Percentiles rank a stretch among this genome's conserved stretches.
Conservation (phyloP, 1,284 basidiomycete species). For the Ustilago nuda region DNA sequence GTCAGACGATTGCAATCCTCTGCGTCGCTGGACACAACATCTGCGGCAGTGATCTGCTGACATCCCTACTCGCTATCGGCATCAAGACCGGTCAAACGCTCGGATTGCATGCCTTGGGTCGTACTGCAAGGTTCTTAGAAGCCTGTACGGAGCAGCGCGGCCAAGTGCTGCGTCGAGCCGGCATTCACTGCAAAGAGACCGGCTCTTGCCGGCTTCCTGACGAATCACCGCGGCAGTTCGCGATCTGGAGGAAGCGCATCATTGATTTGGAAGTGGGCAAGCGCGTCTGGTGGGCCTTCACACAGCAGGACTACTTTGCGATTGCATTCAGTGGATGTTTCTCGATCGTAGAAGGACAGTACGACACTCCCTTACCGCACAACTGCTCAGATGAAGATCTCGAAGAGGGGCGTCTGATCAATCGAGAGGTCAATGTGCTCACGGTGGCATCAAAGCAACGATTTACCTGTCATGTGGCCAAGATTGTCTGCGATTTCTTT, state of each 20-base stretch:
- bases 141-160: slow-evolving; percentile 31
- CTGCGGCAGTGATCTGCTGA: slow-evolving; percentile 51
- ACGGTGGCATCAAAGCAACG: slow-evolving; percentile 52
- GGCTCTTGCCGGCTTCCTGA: slow-evolving; percentile 37
- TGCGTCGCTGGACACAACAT: slow-evolving; percentile 57
- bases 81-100: slow-evolving; percentile 56
- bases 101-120: slow-evolving; percentile 46
- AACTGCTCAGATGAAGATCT: slow-evolving; percentile 52
- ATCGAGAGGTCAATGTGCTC: slow-evolving; percentile 46
- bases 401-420: slow-evolving; percentile 41
- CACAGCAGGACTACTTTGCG: slow-evolving; percentile 55
- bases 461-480: slow-evolving; percentile 50
- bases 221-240: slow-evolving; percentile 41
- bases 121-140: slow-evolving; percentile 35
- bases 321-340: slow-evolving; percentile 53
- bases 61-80: slow-evolving; percentile 50
- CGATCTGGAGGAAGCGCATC: slow-evolving; percentile 47
- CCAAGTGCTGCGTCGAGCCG: slow-evolving; percentile 29
- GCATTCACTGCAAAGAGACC: slow-evolving; percentile 20
- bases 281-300: slow-evolving; percentile 56
- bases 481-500: slow-evolving; percentile 55
- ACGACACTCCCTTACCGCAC: slow-evolving; percentile 54
- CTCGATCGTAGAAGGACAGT: slow-evolving; percentile 49
- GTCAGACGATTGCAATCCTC: slow-evolving; percentile 53
- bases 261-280: slow-evolving; percentile 55